A percentile compares a stretch with the other conserved stretches of the same genome.
Conservation (phyloP, 2,329 filamentous ascomycete species). For the Epichloe glyceriae region DNA sequence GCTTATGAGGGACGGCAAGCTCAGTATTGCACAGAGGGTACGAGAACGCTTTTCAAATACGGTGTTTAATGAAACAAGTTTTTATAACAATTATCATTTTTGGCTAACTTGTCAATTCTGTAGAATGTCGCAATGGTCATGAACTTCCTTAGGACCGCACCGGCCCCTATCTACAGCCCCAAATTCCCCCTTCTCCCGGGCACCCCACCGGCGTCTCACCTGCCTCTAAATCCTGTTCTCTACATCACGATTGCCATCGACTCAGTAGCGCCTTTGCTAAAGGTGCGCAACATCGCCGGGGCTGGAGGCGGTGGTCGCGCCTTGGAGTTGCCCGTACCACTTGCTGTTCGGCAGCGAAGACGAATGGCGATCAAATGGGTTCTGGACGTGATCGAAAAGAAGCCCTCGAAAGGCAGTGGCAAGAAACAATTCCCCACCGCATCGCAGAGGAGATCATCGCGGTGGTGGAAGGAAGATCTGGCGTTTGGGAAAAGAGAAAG, state of each 20-base stretch:
- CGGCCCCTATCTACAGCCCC: constrained; percentile 64
- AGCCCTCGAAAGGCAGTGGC: constrained; percentile 58
- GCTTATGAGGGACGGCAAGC: constrained; percentile 84
- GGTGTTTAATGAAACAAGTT: too few relatives aligned
- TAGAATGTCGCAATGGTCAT: constrained; percentile 80
- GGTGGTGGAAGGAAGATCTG: constrained; percentile 74
- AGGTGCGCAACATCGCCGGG: constrained; percentile 62
- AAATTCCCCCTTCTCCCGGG: constrained; percentile 61
- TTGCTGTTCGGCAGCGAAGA: constrained; percentile 62
- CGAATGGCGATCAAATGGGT: constrained; percentile 81
- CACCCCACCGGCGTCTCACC: constrained; percentile 60
- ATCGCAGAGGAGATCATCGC: constrained; percentile 78
- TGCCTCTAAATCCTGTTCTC: constrained; percentile 77
- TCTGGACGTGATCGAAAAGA: constrained; percentile 67
- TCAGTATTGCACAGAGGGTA: constrained; percentile 81
- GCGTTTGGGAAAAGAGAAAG: constrained; percentile 71
- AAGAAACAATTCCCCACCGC: constrained; percentile 56
- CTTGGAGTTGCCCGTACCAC: constrained; percentile 69
- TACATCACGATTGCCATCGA: constrained; percentile 89
- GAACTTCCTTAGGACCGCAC: constrained; percentile 69
- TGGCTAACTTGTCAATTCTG: constrained; percentile 1
- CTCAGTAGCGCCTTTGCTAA: constrained; percentile 79
- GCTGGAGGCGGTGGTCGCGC: constrained; percentile 75
- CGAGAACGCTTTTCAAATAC: neutral
- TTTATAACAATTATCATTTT: too few relatives aligned